phyloP scores from a whole-genome alignment of 2,329 filamentous ascomycete genomes.

The Samsoniella hepiali region DNA sequence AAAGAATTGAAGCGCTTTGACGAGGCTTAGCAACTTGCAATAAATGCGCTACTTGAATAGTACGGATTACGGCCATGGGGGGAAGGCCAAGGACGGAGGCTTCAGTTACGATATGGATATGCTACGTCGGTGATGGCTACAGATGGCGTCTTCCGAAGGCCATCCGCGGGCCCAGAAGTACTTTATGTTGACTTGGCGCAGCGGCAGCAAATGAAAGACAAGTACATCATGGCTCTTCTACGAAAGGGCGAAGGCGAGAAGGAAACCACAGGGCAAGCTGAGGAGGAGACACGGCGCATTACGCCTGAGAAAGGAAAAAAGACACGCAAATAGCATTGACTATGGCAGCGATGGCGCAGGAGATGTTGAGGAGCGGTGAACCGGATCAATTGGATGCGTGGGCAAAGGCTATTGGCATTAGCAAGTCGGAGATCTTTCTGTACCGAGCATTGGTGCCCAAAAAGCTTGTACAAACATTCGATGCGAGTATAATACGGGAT shows the following conservation, averaged over 20 bases:
- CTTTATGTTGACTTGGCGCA: not conserved
- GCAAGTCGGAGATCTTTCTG: not conserved
- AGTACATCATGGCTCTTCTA: not conserved
- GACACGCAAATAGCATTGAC: constrained; percentile 6
- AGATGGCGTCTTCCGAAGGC: not conserved
- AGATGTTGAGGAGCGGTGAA: constrained; percentile 1
- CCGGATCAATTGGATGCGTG: not conserved
- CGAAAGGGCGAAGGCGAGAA: not conserved
- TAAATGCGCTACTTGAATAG: not conserved
- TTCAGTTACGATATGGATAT: not conserved
- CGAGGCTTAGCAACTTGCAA: not conserved
- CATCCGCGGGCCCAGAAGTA: not conserved
- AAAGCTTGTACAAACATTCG: not conserved
- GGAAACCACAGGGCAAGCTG: not conserved
- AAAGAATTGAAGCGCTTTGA: not conserved
- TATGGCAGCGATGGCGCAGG: not conserved
- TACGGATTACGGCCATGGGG: not conserved
- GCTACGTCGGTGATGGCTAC: not conserved
- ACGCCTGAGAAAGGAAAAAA: not conserved
- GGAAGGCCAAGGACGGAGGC: no score
- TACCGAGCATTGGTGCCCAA: not conserved
- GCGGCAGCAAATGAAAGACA: not conserved
- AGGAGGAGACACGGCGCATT: not conserved
- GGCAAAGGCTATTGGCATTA: not conserved
- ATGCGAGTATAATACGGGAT: not conserved